A percentile compares a stretch with the other conserved stretches of the same genome.
Evolutionary conservation across 2,329 filamentous ascomycete species (phyloP).

Genomic region (Reticulascus tulasneorum): DNA sequence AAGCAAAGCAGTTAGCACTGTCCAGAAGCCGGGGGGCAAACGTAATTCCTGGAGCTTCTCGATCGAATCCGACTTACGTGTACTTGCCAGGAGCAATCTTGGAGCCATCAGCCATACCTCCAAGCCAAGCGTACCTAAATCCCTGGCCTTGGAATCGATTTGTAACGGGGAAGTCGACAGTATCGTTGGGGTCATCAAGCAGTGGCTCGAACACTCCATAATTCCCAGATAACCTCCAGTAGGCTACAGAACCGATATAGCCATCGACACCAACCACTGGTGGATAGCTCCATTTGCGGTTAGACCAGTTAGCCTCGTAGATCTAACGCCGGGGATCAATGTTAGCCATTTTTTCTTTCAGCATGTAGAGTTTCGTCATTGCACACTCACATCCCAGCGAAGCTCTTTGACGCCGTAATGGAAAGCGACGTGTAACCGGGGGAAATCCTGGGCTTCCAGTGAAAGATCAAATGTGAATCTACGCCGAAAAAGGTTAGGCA

Average conservation of each 20-base stretch:
- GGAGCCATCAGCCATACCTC: background rate
- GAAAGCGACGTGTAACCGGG: conserved; percentile 16
- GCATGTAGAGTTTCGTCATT: no score
- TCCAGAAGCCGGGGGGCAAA: background rate
- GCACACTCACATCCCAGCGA: conserved; percentile 20
- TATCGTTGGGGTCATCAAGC: background rate
- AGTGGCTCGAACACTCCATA: background rate
- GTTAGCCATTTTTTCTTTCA: no score
- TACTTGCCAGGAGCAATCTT: conserved; percentile 2
- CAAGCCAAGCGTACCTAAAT: conserved; percentile 1
- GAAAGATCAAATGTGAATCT: conserved; percentile 20
- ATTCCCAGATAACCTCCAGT: no score
- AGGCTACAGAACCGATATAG: conserved; percentile 40
- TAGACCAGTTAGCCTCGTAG: conserved; percentile 21
- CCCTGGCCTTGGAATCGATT: no score
- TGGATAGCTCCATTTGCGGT: conserved; percentile 29
- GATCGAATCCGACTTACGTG: conserved; percentile 1
- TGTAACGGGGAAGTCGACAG: background rate
- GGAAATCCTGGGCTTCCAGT: conserved; percentile 20
- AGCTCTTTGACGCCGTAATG: conserved; percentile 22
- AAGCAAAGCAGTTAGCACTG: background rate
- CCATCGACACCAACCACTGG: conserved; percentile 29
- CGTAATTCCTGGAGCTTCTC: no score
- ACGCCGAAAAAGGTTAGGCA: no score
- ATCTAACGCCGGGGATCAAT: no score